Base-by-base conservation (phyloP, 345 rosid species). In the Reutealis trisperma region DNA sequence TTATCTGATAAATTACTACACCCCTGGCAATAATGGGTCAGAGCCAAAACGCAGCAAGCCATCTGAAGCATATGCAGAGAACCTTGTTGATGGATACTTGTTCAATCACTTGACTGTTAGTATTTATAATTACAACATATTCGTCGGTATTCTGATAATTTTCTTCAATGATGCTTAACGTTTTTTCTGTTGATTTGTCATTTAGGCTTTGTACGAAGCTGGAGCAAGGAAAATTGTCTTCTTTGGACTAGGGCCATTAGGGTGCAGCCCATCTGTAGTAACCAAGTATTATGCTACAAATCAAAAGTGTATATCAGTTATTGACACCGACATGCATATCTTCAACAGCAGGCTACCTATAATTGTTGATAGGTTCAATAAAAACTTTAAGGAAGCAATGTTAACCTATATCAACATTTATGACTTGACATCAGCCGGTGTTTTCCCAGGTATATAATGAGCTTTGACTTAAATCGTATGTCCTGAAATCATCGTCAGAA, bases 161-260 rank as follows among this genome's bases (percentile, higher is more conserved):
- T 47, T 9, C 14, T 8, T 2, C 11, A 47, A 7, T 9, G 13
- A 0, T 47, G 51, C 11, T 47, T 47, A 47, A 12, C 11, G 14
- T 47, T 47, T 47, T 47, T 2, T 12, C 13, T 47, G 11, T 22
- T 60, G 63, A 60, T 22, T 60, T 27, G 12, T 25, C 21, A 18
- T 19, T 47, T 54, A 68, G 72, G 18, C 19, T 22, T 22, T 68
- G 58, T 47, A 68, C 21, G 47, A 14, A 2, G 16, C 58, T 68
- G 72, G 72, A 45, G 72, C 72, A 47, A 68, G 57, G 37, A 68
- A 68, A 68, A 27, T 68, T n/a, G 58, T 15, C 6, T 0, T 68
- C 34, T 68, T 67, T 47, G 72, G 72, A 8, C 37, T 47, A 7
- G 34, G 57, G 13, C 72, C 72, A n/a, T 68, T 68, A 8, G 72